Percentiles rank a stretch among this genome's conserved stretches.
Evolutionary conservation across 805 yeast genomes (phyloP).

Genomic region (Dipodascus albidus): DNA sequence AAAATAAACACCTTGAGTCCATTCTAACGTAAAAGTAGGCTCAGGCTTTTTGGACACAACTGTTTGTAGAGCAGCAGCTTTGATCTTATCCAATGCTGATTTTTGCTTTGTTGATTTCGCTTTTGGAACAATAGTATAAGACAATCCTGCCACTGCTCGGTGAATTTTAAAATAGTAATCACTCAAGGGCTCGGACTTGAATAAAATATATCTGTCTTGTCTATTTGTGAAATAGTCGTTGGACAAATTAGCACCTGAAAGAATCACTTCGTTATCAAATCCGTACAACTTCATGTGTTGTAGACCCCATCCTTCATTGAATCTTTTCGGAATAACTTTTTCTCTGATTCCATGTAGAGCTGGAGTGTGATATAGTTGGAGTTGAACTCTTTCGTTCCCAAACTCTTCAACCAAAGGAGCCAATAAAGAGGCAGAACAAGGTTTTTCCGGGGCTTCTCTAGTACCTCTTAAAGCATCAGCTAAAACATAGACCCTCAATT

Average conservation of each 20-base stretch:
- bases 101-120: constrained; percentile 36
- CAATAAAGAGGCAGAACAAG: constrained; percentile 66
- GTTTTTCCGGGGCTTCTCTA: constrained; percentile 69
- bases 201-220: constrained; percentile 82
- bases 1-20: constrained; percentile 19
- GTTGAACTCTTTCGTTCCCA: constrained; percentile 57
- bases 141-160: constrained; percentile 50
- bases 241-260: constrained; percentile 87
- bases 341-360: constrained; percentile 59
- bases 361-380: constrained; percentile 86
- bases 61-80: constrained; percentile 31
- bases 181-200: constrained; percentile 45
- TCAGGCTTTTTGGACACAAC: neutral
- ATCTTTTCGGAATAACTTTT: constrained; percentile 59
- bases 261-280: constrained; percentile 76
- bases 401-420: constrained; percentile 52
- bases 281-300: constrained; percentile 98
- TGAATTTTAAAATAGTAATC: constrained; percentile 71
- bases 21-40: neutral
- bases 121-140: constrained; percentile 50
- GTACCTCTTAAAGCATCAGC: constrained; percentile 89
- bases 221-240: constrained; percentile 88
- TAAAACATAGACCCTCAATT: constrained; percentile 58
- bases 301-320: constrained; percentile 84
- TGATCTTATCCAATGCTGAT: constrained; percentile 56